Evolutionary conservation across 306 rosid species (phyloP).

Genomic region (Arachis stenosperma): DNA sequence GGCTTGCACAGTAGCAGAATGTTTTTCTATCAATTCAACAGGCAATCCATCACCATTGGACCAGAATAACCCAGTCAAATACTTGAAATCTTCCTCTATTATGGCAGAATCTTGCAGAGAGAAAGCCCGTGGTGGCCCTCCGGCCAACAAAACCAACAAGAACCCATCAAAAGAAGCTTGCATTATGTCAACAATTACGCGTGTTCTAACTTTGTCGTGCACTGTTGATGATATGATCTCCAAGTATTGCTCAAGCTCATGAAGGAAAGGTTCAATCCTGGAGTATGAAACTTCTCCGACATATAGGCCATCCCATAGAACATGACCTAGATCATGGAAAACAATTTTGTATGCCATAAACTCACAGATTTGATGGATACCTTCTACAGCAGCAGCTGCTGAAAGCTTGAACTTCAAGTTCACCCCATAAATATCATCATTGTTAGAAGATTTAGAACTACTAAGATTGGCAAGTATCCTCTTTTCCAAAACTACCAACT

Average conservation of each 20-base stretch:
- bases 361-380: slow-evolving; percentile 76
- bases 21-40: slow-evolving; percentile 66
- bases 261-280: slow-evolving; percentile 83
- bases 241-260: slow-evolving; percentile 79
- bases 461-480: slow-evolving; percentile 65
- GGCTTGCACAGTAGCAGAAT: slow-evolving; percentile 54
- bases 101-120: slow-evolving; percentile 61
- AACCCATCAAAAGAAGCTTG: slow-evolving; percentile 88
- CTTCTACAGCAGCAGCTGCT: slow-evolving; percentile 66
- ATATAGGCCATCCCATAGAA: slow-evolving; percentile 82
- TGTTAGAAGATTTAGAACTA: slow-evolving; percentile 49
- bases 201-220: slow-evolving; percentile 86
- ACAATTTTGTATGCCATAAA: slow-evolving; percentile 71
- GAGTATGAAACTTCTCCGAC: slow-evolving; percentile 65
- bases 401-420: slow-evolving; percentile 74
- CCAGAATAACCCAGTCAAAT: slow-evolving; percentile 86
- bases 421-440: slow-evolving; percentile 45
- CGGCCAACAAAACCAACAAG: slow-evolving; percentile 79
- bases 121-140: slow-evolving; percentile 89
- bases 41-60: slow-evolving; percentile 97
- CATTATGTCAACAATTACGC: slow-evolving; percentile 83
- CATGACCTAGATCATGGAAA: slow-evolving; percentile 69
- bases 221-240: slow-evolving; percentile 87
- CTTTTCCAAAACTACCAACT: slow-evolving; percentile 72
- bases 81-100: slow-evolving; percentile 85